These are phyloP conservation scores for Ambrosiella xylebori DNA, from an alignment of 2,329 filamentous ascomycete genomes.

Conservation along the genomic window DNA sequence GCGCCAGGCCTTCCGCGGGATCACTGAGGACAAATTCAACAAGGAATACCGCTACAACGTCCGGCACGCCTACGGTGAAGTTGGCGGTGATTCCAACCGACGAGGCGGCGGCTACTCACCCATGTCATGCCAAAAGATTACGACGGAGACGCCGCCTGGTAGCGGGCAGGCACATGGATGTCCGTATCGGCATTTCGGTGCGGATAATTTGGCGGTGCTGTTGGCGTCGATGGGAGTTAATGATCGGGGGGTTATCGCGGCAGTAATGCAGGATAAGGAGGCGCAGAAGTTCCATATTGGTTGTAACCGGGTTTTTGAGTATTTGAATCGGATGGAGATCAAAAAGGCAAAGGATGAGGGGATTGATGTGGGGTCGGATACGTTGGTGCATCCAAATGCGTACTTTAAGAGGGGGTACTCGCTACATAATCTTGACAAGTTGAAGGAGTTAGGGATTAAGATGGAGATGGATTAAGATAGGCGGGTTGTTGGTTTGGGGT, in stretches of 20 bases:
- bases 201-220: conserved; percentile 67
- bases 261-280: conserved; percentile 75
- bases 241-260: conserved; percentile 60
- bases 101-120: conserved; percentile 77
- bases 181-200: conserved; percentile 79
- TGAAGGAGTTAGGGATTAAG: conserved; percentile 1
- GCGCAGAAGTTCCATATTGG: conserved; percentile 85
- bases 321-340: conserved; percentile 62
- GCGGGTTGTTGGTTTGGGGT: too few relatives aligned
- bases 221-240: conserved; percentile 64
- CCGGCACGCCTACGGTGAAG: conserved; percentile 86
- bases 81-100: conserved; percentile 79
- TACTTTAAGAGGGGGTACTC: conserved; percentile 93
- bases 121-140: conserved; percentile 86
- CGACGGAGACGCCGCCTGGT: conserved; percentile 74
- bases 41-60: conserved; percentile 97
- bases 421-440: conserved; percentile 55
- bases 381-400: conserved; percentile 91
- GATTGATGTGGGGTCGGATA: conserved; percentile 54
- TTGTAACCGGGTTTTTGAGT: conserved; percentile 92
- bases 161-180: conserved; percentile 88
- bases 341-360: conserved; percentile 60
- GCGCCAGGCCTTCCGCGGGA: conserved; percentile 67
- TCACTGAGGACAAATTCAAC: conserved; percentile 88
- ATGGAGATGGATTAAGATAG: conserved; percentile 1